phyloP scores from a whole-genome alignment of 495 filamentous ascomycete species.

The Neurospora sp. region DNA sequence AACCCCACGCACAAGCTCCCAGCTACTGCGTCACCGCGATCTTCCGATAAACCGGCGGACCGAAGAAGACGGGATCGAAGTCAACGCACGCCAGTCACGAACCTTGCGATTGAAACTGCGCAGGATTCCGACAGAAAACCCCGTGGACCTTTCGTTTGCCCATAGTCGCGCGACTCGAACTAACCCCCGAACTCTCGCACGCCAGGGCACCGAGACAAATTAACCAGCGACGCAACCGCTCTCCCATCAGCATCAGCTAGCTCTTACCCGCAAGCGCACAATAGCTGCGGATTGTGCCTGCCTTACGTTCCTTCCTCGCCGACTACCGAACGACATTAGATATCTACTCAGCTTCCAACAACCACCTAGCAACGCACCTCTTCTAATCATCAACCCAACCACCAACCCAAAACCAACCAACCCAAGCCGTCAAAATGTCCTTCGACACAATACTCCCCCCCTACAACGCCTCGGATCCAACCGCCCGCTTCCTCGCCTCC shows the following conservation, averaged over 20 bases:
- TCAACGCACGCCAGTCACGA: not conserved
- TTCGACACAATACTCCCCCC: conserved; percentile 63
- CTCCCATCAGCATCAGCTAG: not conserved
- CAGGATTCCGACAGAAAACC: not conserved
- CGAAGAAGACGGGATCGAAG: not conserved
- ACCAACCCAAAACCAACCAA: conserved; percentile 3
- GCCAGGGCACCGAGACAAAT: not conserved
- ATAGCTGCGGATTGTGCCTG: not conserved
- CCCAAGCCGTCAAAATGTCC: conserved; percentile 46
- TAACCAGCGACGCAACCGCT: not conserved
- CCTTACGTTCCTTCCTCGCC: not conserved
- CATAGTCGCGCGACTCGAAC: not conserved
- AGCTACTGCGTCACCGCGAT: not conserved
- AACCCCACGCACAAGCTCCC: not conserved
- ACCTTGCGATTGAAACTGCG: not conserved
- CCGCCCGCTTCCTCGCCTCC: conserved; percentile 63
- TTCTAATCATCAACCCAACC: not conserved
- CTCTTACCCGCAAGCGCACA: not conserved
- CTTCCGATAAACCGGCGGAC: not conserved
- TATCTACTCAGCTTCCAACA: not conserved
- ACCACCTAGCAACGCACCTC: too few relatives aligned
- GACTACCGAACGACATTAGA: not conserved
- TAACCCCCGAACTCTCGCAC: not conserved
- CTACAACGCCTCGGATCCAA: conserved; percentile 65
- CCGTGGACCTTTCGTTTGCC: not conserved